Evolutionary conservation across 2,329 filamentous ascomycete species (phyloP), one percentile per base, ranked within the genome.

Genomic region (Hypoxylon sp.): DNA sequence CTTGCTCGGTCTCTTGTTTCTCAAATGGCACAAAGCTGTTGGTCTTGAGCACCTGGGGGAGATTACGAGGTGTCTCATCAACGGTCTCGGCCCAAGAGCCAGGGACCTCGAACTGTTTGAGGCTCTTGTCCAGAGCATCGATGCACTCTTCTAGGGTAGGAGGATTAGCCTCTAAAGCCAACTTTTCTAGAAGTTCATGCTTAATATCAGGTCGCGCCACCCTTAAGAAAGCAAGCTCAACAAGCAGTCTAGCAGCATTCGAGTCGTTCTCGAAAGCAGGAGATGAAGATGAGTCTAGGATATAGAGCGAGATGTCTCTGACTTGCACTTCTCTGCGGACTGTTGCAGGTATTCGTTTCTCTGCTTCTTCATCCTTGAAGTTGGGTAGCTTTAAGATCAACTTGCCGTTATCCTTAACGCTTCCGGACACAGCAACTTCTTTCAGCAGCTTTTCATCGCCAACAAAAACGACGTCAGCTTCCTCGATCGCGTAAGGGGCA

Each of bases 11-110:
- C 75, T 97, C 93, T 45, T 87, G 83, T 82, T 95, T 97, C 72
- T 93, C 86, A 77, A 94, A 97, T 1, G 89, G 80, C 56, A 87
- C 87, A 77, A 99, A 98, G 84, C 93, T 96, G 83, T 91, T 98
- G 71, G 88, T 80, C 69, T 89, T 90, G 76, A 95, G 85, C 65
- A 90, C 87, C 71, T 85, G 83, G 17, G 88, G 87, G n/a, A 91
- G 87, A 57, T 78, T 77, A 28, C 84, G 80, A 45, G 82, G 79
- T 56, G 81, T 82, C 62, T 92, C 90, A 14, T 84, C 83, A 55
- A 91, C 87, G 23, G 89, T 81, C 65, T 92, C 91, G 46, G 89
- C 87, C 96, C 95, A 98, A n/a, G 89, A 79, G 70, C 91, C 90
- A 3, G 93, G 91, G 21, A 94, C 84, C 65, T 96, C 91, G 53